These are phyloP conservation scores for Plasmodium fragile DNA, from an alignment of 169 alveolate species.

Conservation along the genomic window DNA sequence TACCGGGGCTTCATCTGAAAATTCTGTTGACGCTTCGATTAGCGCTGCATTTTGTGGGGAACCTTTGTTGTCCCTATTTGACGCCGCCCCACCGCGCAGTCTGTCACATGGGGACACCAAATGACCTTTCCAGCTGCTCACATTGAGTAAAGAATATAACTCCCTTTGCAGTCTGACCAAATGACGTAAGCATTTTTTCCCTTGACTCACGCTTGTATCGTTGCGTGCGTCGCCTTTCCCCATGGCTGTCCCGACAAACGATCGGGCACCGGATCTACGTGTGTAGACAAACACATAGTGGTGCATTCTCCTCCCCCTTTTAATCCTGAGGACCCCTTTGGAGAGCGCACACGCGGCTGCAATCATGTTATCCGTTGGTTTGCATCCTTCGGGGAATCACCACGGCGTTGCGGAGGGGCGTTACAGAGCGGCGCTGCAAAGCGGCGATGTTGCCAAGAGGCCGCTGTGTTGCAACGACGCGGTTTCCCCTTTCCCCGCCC, in stretches of 20 bases:
- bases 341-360: background rate
- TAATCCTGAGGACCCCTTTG: background rate
- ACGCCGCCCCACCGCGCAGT: background rate
- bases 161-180: background rate
- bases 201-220: background rate
- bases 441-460: background rate
- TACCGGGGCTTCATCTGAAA: background rate
- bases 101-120: background rate
- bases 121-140: background rate
- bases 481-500: background rate
- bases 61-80: background rate
- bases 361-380: background rate
- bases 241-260: background rate
- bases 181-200: background rate
- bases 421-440: background rate
- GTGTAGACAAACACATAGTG: background rate
- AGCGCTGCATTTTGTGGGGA: background rate
- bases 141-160: background rate
- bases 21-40: background rate
- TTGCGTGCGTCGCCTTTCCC: background rate
- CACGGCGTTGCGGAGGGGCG: too few species aligned
- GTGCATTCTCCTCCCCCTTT: background rate
- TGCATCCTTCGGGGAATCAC: background rate
- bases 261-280: background rate
- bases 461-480: background rate